Base-by-base conservation (phyloP, 2,329 filamentous ascomycete species). In the Talaromyces rugulosus region DNA sequence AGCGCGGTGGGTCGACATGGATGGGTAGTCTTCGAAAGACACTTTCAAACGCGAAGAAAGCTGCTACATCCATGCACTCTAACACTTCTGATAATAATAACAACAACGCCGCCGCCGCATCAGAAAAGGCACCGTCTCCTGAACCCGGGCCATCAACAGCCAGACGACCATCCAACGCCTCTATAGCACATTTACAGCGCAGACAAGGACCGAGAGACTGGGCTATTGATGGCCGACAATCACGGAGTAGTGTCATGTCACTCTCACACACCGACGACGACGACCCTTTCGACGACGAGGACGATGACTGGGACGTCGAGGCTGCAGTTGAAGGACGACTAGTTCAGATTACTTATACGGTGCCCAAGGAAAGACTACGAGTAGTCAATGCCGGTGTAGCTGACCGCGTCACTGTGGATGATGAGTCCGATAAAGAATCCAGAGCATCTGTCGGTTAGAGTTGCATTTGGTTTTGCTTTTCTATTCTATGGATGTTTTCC, bases 281-380 rank as follows among this genome's bases (percentile, higher is more conserved):
- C 14, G 64, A 68, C 52, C 65, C 68, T 16, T 64, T 66, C 47
- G 69, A 75, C n/a, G 72, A 71, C 16, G 71, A 74, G 18, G 70
- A 73, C 31, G 78, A 79, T 34, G 89, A 92, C 60, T 91, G 89
- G 89, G 90, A 92, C 68, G 85, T 93, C 44, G 90, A 93, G 72
- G 81, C 83, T 60, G 89, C 89, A 2, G 85, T 89, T 1, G 87
- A 91, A 76, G 84, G 84, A 62, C 78, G 89, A 27, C 80, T 90
- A 8, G 89, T 93, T 64, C 90, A 93, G 74, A 85, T 92, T 71
- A 95, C 96, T 85, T 98, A 96, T 75, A 97, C 94, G 0, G 92
- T 97, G 63, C 94, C 95, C 2, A 92, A 89, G 74, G 89, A 94
- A 75, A 86, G 87, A 68, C 77, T 98, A 65, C 81, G 94, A 30